Base-by-base conservation (phyloP, 2,329 filamentous ascomycete genomes). In the Pseudogymnoascus sp. region DNA sequence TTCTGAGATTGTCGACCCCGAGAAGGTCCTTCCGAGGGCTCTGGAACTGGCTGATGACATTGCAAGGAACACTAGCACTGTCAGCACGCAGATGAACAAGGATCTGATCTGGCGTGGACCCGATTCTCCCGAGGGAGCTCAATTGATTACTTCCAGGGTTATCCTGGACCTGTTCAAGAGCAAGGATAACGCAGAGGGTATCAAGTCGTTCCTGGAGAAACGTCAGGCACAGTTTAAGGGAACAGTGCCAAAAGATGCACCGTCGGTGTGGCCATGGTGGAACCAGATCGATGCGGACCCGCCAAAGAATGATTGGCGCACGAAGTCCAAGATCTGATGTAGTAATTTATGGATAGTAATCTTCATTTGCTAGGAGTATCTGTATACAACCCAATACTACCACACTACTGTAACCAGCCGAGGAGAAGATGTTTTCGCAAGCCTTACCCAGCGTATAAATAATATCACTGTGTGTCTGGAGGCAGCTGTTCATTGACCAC, bases 71-170 rank as follows among this genome's bases (percentile, higher is more conserved):
- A 84, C 84, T 28, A 88, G 84, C 65, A 75, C 75, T 1, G 80
- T 89, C 38, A 81, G 83, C 18, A 82, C 81, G 6, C 79, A 82
- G 65, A 69, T 90, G 61, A 90, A 88, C 80, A 81, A 82, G 68
- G 87, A 90, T 66, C 73, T 91, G 75, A 84, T 91, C 75, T 89
- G 80, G 64, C 73, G 82, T 28, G 78, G 79, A 41, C 74, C 77
- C 0, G 77, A 74, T 14, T 82, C 78, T 35, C 81, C 87, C 0
- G 88, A 91, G 74, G 86, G 78, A 58, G 82, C 87, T 60, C 87
- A 90, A 74, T 71, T 89, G 65, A 74, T 91, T 30, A 88, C 92
- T 73, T 84, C 81, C 65, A 79, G 76, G 64, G 71, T 89, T n/a
- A 77, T 88, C 61, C 81, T 80, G 68, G 82, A 86, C 65, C 62